phyloP scores from a whole-genome alignment of 495 filamentous ascomycete species.

The Penicillium odoratum region DNA sequence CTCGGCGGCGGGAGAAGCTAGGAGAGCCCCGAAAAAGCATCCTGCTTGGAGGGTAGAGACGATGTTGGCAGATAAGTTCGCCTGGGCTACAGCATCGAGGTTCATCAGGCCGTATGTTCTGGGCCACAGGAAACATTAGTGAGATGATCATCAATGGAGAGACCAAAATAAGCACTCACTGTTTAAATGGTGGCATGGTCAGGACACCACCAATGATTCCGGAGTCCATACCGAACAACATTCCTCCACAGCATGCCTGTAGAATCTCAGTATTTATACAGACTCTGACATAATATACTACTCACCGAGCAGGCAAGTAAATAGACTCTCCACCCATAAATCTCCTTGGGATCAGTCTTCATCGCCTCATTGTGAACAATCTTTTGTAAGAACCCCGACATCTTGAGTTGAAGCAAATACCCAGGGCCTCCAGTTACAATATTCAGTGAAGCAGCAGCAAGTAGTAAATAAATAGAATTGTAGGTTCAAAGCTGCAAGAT shows the following conservation, averaged over 20 bases:
- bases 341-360: conserved; percentile 69
- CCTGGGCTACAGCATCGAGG: conserved; percentile 51
- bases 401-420: conserved; percentile 11
- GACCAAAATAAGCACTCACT: conserved; percentile 33
- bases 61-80: conserved; percentile 41
- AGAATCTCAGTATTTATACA: conserved; percentile 7
- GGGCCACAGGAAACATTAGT: conserved; percentile 3
- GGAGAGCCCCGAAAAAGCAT: conserved; percentile 66
- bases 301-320: conserved; percentile 65
- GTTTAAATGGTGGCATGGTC: conserved; percentile 60
- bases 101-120: conserved; percentile 55
- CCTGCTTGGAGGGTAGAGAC: conserved; percentile 71
- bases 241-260: conserved; percentile 76
- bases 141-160: too few relatives aligned
- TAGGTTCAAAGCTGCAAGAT: background rate
- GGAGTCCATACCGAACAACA: conserved; percentile 68
- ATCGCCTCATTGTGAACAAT: conserved; percentile 80
- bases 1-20: conserved; percentile 56
- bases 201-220: conserved; percentile 72
- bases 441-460: background rate
- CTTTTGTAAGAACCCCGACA: conserved; percentile 54
- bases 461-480: background rate
- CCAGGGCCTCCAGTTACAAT: background rate
- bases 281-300: background rate
- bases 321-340: conserved; percentile 78